Evolutionary conservation across 352 stramenopile species (phyloP).

Genomic region (Pythium phragmiticola): DNA sequence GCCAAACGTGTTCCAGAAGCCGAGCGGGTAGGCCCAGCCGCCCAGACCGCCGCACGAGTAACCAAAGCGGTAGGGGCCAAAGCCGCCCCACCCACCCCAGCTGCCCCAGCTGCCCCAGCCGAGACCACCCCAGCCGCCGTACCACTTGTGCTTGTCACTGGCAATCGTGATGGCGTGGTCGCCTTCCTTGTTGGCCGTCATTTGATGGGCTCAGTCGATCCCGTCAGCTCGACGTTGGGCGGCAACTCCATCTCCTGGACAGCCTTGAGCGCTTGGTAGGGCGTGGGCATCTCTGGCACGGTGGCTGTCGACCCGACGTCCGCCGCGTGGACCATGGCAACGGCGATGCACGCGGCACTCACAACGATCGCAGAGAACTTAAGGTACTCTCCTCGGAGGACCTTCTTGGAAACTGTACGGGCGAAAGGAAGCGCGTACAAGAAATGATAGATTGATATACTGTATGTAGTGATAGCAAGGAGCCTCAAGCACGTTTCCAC

Average conservation of each 20-base stretch:
- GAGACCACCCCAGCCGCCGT: background rate
- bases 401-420: too few relatives aligned
- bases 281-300: background rate
- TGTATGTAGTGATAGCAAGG: too few relatives aligned
- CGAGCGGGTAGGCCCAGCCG: too few relatives aligned
- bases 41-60: too few relatives aligned
- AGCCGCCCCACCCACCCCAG: too few relatives aligned
- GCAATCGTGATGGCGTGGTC: background rate
- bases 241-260: background rate
- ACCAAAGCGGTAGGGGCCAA: too few relatives aligned
- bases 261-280: slow-evolving; percentile 1
- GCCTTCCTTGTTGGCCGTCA: slow-evolving; percentile 1
- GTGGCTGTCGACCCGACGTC: background rate
- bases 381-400: too few relatives aligned
- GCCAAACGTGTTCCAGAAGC: too few relatives aligned
- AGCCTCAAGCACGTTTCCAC: too few relatives aligned
- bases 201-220: background rate
- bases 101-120: background rate
- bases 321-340: background rate
- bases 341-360: background rate
- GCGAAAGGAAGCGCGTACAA: too few relatives aligned
- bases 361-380: slow-evolving; percentile 1
- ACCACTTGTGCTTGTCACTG: background rate
- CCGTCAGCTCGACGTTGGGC: background rate
- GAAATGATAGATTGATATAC: too few relatives aligned